Conservation (phyloP, 805 yeast species). For the Saturnispora saitoi region DNA sequence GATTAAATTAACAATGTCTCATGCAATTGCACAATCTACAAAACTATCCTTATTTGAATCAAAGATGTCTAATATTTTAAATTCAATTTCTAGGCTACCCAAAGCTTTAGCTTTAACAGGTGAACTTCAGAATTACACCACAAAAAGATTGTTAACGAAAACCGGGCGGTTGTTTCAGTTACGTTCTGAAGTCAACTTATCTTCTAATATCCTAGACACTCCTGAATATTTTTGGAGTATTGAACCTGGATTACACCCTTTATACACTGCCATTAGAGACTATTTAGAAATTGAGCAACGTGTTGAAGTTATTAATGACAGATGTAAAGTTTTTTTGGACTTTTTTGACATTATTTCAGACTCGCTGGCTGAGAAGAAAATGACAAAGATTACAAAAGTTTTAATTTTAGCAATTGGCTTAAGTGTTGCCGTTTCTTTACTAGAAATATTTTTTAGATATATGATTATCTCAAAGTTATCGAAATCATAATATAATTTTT, state of each 20-base stretch:
- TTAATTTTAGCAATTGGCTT: constrained; percentile 74
- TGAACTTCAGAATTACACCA: constrained; percentile 60
- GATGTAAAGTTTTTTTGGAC: constrained; percentile 90
- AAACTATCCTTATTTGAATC: constrained; percentile 87
- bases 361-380: constrained; percentile 86
- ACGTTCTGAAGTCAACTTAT: constrained; percentile 86
- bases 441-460: constrained; percentile 60
- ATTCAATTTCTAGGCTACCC: constrained; percentile 82
- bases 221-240: constrained; percentile 95
- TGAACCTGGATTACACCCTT: constrained; percentile 92
- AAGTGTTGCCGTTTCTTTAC: constrained; percentile 65
- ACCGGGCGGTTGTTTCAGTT: constrained; percentile 86
- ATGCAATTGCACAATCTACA: constrained; percentile 95
- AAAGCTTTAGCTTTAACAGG: constrained; percentile 88
- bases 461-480: constrained; percentile 31
- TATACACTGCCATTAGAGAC: constrained; percentile 82
- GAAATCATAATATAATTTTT: background rate
- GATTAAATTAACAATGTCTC: constrained; percentile 86
- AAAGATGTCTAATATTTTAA: constrained; percentile 74
- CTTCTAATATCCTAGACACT: constrained; percentile 85
- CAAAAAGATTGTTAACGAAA: constrained; percentile 78
- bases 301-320: constrained; percentile 85
- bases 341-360: constrained; percentile 89
- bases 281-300: constrained; percentile 92
- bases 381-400: constrained; percentile 86